Percentiles rank a stretch among this genome's conserved stretches.
Evolutionary conservation across 2,329 filamentous ascomycete genomes (phyloP).

Genomic region (Pestalotiopsis sp.): DNA sequence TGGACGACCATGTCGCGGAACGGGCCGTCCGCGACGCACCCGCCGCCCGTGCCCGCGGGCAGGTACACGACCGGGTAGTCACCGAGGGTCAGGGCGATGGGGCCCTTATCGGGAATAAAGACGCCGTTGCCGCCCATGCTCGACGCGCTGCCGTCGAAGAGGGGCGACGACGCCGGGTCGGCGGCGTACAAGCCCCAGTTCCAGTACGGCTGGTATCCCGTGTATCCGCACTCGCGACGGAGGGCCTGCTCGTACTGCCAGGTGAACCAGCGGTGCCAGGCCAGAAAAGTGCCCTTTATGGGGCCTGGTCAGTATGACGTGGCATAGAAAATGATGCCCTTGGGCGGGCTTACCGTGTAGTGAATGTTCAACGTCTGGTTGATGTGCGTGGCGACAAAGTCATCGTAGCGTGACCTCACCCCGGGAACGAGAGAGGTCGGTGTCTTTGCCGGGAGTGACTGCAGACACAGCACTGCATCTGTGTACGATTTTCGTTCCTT

Average conservation of each 20-base stretch:
- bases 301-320: background rate
- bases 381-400: conserved; percentile 30
- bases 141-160: conserved; percentile 51
- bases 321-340: no score
- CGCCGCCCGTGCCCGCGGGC: conserved; percentile 50
- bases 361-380: conserved; percentile 25
- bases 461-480: conserved; percentile 24
- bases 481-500: conserved; percentile 22
- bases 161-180: conserved; percentile 41
- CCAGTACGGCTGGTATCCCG: conserved; percentile 35
- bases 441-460: conserved; percentile 20
- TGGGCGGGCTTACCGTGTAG: conserved; percentile 17
- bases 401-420: conserved; percentile 26
- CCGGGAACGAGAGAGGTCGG: conserved; percentile 22
- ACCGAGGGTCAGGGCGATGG: conserved; percentile 14
- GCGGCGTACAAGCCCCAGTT: conserved; percentile 43
- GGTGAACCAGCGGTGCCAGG: conserved; percentile 26
- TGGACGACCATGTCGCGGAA: conserved; percentile 35
- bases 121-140: conserved; percentile 44
- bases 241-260: conserved; percentile 25
- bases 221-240: conserved; percentile 25
- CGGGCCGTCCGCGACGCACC: conserved; percentile 49
- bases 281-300: conserved; percentile 18
- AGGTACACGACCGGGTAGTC: conserved; percentile 22
- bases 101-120: conserved; percentile 19